Evolutionary conservation across 805 yeast genomes (phyloP), one percentile per base, ranked within the genome.

Genomic region (Saccharomycopsis microspora): DNA sequence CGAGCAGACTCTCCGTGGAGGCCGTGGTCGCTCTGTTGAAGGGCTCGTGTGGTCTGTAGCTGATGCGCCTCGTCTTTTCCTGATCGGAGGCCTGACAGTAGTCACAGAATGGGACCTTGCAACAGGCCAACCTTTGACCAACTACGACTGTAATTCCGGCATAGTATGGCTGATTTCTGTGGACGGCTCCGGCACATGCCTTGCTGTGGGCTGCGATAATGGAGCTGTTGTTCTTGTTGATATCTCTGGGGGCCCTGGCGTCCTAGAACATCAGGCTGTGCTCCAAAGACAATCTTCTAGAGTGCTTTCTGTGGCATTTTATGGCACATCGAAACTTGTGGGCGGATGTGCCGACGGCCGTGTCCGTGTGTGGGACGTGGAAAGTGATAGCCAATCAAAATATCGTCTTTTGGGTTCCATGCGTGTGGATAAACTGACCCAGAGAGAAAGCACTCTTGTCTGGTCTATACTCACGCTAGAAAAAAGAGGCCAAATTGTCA

Each of bases 291-390:
- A 85, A 60, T 87, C 82, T 47, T 75, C 87, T 42, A 73, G 96
- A 61, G 82, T 93, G 1, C 69, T 93, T 58, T 74, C 86, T 47
- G 62, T 93, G 39, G 74, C 84, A 47, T 93, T 96, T 94, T 74
- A 74, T 50, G 74, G 72, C 19, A 72, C 81, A 54, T 75, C 75
- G 5, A 66, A 71, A 52, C 66, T 93, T 35, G 76, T 87, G 38
- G 97, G 96, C 44, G 98, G 98, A 8, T 93, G 97, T 64, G 85
- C 96, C 1, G 97, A 93, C 63, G 98, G 96, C 28, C 75, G 85
- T 59, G 73, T 93, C 36, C 76, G 96, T 60, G 78, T 84, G 42
- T 93, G 97, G 97, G 60, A 63, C 19, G 62, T 70, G 10, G 58
- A 59, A 1, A 70, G 64, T 5, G 58, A 60, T 36, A 54, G 54